Base-by-base conservation (phyloP, 2,329 filamentous ascomycete species). In the Colletotrichum godetiae region DNA sequence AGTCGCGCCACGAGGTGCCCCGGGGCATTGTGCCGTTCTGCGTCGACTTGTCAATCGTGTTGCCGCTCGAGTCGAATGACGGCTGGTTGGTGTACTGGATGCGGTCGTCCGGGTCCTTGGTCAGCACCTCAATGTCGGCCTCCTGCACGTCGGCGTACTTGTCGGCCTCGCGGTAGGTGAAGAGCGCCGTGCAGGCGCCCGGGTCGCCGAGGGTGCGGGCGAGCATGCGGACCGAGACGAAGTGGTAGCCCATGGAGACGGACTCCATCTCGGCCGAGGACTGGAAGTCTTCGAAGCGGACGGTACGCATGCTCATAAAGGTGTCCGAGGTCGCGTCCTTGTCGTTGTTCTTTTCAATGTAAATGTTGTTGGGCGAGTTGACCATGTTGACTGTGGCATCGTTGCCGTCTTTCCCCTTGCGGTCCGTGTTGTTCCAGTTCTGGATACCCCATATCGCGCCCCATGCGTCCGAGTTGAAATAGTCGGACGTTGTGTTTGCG, bases 1-100 rank as follows among this genome's bases (percentile, higher is more conserved):
- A 92, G 33, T 88, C 83, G 61, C 86, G 83, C 88, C 88, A 91
- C 33, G 80, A 75, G 19, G 79, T 76, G 4, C 81, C 79, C 22
- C 82, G 74, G 1, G 89, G 86, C 53, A 88, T 78, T 3, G 84
- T 87, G 12, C 82, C 84, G 74, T 87, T 88, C 8, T 81, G 77
- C 1, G 88, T 89, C 0, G 90, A 86, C 31, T 81, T 78, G 4
- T 83, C 78, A 56, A 88, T 80, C 37, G 86, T 82, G 46, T 86
- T 81, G 35, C 85, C 86, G 11, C 82, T 78, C 13, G 81, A 80
- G 69, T 82, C 85, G 68, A 87, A 86, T 0, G 87, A 83, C 0
- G 90, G 90, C 78, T 92, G 90, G 78, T 92, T 92, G 15, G 90
- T 91, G 80, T 90, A 92, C 73, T 88, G 86, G 49, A 89, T 80